Base-by-base conservation (phyloP, 2,329 filamentous ascomycete species). In the Penicillium sp. region DNA sequence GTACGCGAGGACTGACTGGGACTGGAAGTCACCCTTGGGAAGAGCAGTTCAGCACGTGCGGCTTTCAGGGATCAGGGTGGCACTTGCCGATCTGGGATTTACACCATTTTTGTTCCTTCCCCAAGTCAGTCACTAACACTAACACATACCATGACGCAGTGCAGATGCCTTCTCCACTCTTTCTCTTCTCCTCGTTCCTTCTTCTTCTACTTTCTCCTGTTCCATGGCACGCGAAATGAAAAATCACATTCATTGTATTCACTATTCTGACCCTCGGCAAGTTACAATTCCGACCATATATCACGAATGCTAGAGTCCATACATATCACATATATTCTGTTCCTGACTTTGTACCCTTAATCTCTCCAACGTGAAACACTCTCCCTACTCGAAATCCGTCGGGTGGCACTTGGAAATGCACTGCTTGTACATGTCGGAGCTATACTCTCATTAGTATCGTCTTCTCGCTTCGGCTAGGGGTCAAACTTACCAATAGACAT, bases 401-500 rank as follows among this genome's bases (percentile, higher is more conserved):
- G 39, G 39, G 26, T 42, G 39, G 26, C 39, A 42, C 39, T 42
- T 42, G 17, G 39, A 27, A 29, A 9, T 20, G n/a, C 39, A 42
- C 39, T 42, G 39, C 24, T 42, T 42, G 26, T 42, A 42, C 23
- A 15, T 29, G 12, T 42, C 3, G 9, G n/a, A 5, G 10, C 39
- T 42, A n/a, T 13, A 29, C n/a, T 33, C 30, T 4, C n/a, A 27
- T 40, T 40, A 40, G 37, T 17, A 29, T 17, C n/a, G n/a, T n/a
- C n/a, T n/a, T n/a, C n/a, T n/a, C n/a, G n/a, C n/a, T n/a, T n/a
- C n/a, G n/a, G n/a, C n/a, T n/a, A n/a, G n/a, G n/a, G n/a, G 15
- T 13, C 32, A 17, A 26, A 58, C 61, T 56, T 40, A 67, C 64
- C 65, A 67, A 34, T 57, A 65, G 23, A 52, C 46, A 39, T 66